These are phyloP conservation scores for Citrus hindsii DNA, from an alignment of 345 rosid species.

Conservation along the genomic window DNA sequence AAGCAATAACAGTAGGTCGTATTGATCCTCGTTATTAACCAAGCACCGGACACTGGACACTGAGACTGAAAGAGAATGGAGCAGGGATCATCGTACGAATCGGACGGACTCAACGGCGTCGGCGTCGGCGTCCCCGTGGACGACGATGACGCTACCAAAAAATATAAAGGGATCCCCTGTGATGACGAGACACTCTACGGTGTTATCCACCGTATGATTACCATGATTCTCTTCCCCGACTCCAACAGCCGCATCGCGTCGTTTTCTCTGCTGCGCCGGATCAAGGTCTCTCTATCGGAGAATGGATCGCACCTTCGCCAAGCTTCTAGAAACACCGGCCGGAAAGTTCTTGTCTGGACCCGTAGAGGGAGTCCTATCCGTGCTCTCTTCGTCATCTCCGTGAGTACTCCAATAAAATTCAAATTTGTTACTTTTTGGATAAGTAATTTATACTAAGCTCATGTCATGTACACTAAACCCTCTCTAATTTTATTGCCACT, in stretches of 20 bases:
- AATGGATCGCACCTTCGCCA: slow-evolving; percentile 49
- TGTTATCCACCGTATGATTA: slow-evolving; percentile 42
- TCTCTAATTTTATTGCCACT: too few relatives aligned
- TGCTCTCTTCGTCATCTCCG: slow-evolving; percentile 73
- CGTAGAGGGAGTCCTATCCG: slow-evolving; percentile 81
- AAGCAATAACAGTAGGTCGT: too few relatives aligned
- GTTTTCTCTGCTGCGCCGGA: slow-evolving; percentile 45
- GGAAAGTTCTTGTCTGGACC: slow-evolving; percentile 58
- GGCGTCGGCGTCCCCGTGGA: slow-evolving; percentile 2
- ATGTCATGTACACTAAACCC: too few relatives aligned
- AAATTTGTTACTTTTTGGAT: too few relatives aligned
- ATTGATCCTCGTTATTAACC: too few relatives aligned
- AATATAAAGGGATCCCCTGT: neutral
- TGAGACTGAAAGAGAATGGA: neutral
- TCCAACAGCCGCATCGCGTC: slow-evolving; percentile 23
- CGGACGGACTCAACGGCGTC: slow-evolving; percentile 23
- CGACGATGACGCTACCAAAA: neutral
- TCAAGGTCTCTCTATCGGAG: slow-evolving; percentile 42
- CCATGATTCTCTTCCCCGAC: slow-evolving; percentile 50
- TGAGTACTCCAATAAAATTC: slow-evolving; percentile 23
- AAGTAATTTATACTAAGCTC: too few relatives aligned
- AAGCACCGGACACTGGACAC: neutral
- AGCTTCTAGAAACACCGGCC: slow-evolving; percentile 50
- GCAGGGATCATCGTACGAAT: slow-evolving; percentile 7
- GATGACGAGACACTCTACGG: slow-evolving; percentile 40